Percentiles rank a stretch among this genome's conserved stretches.
These are phyloP conservation scores for Tilletia walkeri DNA, from an alignment of 1,284 basidiomycete genomes.

Conservation along the genomic window DNA sequence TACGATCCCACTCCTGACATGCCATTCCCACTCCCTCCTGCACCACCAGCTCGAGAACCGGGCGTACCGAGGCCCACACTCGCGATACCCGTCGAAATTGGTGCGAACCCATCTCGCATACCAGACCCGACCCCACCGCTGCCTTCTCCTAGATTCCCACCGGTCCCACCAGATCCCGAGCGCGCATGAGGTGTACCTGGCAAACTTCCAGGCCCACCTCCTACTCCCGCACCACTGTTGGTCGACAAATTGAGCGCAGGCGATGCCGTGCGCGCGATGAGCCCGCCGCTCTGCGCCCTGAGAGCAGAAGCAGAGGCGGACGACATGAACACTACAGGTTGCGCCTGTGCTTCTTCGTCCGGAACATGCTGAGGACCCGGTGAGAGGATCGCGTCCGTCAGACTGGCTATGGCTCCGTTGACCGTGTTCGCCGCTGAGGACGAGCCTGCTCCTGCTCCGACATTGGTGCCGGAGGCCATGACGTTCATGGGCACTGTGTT, in stretches of 20 bases:
- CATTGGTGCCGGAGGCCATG: background rate
- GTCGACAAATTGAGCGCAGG: background rate
- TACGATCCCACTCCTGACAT: background rate
- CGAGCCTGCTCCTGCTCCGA: background rate
- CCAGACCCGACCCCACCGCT: background rate
- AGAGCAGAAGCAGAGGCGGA: background rate
- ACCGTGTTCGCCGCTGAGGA: background rate
- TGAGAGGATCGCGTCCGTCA: background rate
- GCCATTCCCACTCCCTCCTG: background rate
- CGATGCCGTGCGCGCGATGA: conserved; percentile 3
- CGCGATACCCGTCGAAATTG: background rate
- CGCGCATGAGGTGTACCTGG: too few species aligned
- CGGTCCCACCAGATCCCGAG: background rate
- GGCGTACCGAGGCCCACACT: background rate
- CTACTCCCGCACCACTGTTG: too few species aligned
- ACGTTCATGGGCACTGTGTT: background rate
- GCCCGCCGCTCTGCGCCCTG: background rate
- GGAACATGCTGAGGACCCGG: background rate
- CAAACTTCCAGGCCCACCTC: too few species aligned
- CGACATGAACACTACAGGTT: background rate
- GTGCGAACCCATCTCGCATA: background rate
- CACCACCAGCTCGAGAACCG: background rate
- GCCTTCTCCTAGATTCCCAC: background rate
- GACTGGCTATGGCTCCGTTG: background rate
- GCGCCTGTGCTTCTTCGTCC: conserved; percentile 1